phyloP scores from a whole-genome alignment of 257 asterid species.

The Jacaranda copaia region DNA sequence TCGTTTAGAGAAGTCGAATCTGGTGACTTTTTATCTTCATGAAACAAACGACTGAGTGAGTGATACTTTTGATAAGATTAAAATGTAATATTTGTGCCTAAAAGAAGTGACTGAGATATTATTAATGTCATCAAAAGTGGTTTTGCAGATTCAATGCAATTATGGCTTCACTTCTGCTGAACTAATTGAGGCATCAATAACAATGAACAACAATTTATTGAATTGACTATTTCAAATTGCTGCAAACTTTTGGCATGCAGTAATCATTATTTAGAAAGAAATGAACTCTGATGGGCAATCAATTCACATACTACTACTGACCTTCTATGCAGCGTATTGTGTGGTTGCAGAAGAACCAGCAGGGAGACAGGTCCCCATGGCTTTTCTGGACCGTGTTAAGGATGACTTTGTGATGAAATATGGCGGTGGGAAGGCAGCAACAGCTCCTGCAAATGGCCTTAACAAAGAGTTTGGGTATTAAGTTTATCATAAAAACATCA shows the following conservation, averaged over 20 bases:
- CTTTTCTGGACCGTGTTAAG: slow-evolving; percentile 79
- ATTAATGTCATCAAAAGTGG: not conserved
- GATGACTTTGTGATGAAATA: slow-evolving; percentile 77
- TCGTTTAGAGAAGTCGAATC: not conserved
- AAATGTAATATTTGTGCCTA: slow-evolving; percentile 17
- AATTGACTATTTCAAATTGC: not conserved
- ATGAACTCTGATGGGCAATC: not conserved
- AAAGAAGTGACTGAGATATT: not conserved
- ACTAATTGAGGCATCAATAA: not conserved
- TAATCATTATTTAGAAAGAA: not conserved
- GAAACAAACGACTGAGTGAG: not conserved
- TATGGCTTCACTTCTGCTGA: not conserved
- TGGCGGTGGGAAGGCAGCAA: slow-evolving; percentile 80
- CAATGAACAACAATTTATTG: not conserved
- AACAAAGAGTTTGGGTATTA: slow-evolving; percentile 77
- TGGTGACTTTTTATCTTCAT: not conserved
- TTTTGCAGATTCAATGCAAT: not conserved
- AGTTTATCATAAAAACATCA: not conserved
- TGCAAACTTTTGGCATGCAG: not conserved
- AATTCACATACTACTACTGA: slow-evolving; percentile 6
- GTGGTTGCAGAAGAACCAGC: slow-evolving; percentile 90
- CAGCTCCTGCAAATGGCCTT: slow-evolving; percentile 75
- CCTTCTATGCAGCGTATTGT: slow-evolving; percentile 70
- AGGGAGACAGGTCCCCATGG: slow-evolving; percentile 84
- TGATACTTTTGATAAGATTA: not conserved